phyloP scores from a whole-genome alignment of 352 stramenopile genomes.

The Elongisporangium prolatum region DNA sequence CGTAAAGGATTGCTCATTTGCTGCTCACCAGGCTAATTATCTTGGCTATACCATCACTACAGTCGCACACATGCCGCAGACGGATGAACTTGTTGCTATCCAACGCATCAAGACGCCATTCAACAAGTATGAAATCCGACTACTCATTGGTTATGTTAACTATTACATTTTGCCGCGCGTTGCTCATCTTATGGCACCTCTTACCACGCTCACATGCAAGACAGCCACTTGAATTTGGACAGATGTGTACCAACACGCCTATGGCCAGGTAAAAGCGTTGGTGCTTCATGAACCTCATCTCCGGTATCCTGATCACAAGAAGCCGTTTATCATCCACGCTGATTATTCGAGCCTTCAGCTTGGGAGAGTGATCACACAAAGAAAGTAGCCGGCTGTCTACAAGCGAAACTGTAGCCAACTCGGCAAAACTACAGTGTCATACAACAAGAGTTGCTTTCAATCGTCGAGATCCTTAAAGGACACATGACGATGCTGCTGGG shows the following conservation, averaged over 20 bases:
- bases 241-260: not conserved
- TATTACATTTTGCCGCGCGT: constrained; percentile 6
- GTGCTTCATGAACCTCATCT: constrained; percentile 1
- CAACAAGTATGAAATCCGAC: constrained; percentile 2
- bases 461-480: constrained; percentile 4
- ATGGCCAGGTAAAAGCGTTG: constrained; percentile 2
- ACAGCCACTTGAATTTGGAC: constrained; percentile 2
- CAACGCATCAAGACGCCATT: not conserved
- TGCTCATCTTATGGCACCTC: constrained; percentile 2
- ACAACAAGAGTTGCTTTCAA: constrained; percentile 4
- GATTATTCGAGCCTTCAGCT: constrained; percentile 6
- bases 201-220: constrained; percentile 2
- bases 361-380: constrained; percentile 5
- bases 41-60: constrained; percentile 2
- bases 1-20: constrained; percentile 4
- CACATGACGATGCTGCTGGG: constrained; percentile 3
- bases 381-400: constrained; percentile 2
- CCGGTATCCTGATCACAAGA: constrained; percentile 6
- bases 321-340: constrained; percentile 1
- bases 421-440: constrained; percentile 7
- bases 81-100: constrained; percentile 3
- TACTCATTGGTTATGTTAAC: constrained; percentile 8
- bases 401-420: constrained; percentile 4
- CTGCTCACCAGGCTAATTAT: constrained; percentile 4
- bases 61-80: not conserved